Evolutionary conservation across 495 filamentous ascomycete species (phyloP).

Genomic region (Penicillium waksmanii): DNA sequence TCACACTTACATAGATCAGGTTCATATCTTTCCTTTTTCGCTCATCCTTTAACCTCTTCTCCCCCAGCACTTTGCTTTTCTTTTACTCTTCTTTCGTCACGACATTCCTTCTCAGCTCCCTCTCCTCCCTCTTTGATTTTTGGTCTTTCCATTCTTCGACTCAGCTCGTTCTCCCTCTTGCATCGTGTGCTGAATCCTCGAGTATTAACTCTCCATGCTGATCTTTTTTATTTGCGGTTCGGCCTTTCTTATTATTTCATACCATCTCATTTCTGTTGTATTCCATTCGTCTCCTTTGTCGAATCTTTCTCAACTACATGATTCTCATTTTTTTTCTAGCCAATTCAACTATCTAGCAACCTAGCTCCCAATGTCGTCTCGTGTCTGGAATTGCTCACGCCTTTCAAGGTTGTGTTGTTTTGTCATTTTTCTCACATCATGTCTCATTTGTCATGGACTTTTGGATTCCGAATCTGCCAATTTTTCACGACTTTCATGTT

Average conservation of each 20-base stretch:
- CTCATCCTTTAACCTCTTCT: slow-evolving; percentile 16
- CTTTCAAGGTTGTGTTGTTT: not conserved
- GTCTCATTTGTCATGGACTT: not conserved
- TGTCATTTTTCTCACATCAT: slow-evolving; percentile 3
- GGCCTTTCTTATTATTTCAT: slow-evolving; percentile 34
- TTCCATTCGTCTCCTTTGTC: slow-evolving; percentile 45
- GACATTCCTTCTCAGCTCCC: slow-evolving; percentile 26
- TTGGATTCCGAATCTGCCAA: not conserved
- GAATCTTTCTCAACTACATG: slow-evolving; percentile 41
- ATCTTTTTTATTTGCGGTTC: slow-evolving; percentile 31
- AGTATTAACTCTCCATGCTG: slow-evolving; percentile 26
- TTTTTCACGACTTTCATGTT: not conserved
- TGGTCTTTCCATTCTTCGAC: slow-evolving; percentile 19
- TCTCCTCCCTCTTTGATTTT: slow-evolving; percentile 22
- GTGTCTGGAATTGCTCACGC: slow-evolving; percentile 2
- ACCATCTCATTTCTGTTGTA: slow-evolving; percentile 44
- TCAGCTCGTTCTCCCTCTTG: slow-evolving; percentile 16
- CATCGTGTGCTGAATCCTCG: slow-evolving; percentile 27
- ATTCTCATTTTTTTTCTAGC: slow-evolving; percentile 36
- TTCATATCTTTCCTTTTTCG: slow-evolving; percentile 42
- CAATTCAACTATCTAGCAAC: slow-evolving; percentile 42
- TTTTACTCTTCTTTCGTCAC: slow-evolving; percentile 16
- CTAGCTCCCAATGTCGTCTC: slow-evolving; percentile 32
- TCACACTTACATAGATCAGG: slow-evolving; percentile 47
- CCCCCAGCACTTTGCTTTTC: slow-evolving; percentile 14